Conservation (phyloP, 352 stramenopile genomes). For the Peronospora destructor region DNA sequence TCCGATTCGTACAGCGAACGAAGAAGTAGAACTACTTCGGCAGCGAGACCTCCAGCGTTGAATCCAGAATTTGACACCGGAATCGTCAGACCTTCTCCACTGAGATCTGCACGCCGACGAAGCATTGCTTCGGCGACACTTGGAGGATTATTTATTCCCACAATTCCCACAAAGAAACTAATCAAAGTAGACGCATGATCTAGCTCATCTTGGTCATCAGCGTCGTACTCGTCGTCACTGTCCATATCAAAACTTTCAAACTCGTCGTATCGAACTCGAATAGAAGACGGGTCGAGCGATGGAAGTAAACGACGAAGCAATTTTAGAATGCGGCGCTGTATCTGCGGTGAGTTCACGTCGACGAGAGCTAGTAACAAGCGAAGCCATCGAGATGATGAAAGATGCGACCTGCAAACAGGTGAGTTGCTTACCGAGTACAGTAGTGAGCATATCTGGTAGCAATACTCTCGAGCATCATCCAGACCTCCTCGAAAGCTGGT, state of each 20-base stretch:
- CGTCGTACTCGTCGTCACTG: slow-evolving; percentile 75
- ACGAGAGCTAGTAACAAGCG: slow-evolving; percentile 76
- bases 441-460: slow-evolving; percentile 84
- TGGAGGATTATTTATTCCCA: slow-evolving; percentile 56
- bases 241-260: slow-evolving; percentile 74
- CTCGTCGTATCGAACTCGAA: slow-evolving; percentile 59
- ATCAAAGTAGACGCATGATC: slow-evolving; percentile 65
- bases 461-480: slow-evolving; percentile 77
- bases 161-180: slow-evolving; percentile 74
- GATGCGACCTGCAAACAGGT: slow-evolving; percentile 66
- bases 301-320: slow-evolving; percentile 74
- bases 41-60: slow-evolving; percentile 39
- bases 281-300: slow-evolving; percentile 53
- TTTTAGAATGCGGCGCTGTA: slow-evolving; percentile 78
- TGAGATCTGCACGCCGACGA: slow-evolving; percentile 15
- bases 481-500: slow-evolving; percentile 26
- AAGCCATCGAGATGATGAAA: slow-evolving; percentile 81
- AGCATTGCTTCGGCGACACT: slow-evolving; percentile 64
- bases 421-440: slow-evolving; percentile 85
- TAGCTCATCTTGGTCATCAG: slow-evolving; percentile 35
- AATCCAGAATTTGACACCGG: slow-evolving; percentile 24
- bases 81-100: background rate
- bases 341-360: slow-evolving; percentile 59
- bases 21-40: slow-evolving; percentile 76
- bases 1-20: slow-evolving; percentile 72